A percentile compares a stretch with the other conserved stretches of the same genome.
Evolutionary conservation across 257 asterid species (phyloP).

Genomic region (Plantago ovata): DNA sequence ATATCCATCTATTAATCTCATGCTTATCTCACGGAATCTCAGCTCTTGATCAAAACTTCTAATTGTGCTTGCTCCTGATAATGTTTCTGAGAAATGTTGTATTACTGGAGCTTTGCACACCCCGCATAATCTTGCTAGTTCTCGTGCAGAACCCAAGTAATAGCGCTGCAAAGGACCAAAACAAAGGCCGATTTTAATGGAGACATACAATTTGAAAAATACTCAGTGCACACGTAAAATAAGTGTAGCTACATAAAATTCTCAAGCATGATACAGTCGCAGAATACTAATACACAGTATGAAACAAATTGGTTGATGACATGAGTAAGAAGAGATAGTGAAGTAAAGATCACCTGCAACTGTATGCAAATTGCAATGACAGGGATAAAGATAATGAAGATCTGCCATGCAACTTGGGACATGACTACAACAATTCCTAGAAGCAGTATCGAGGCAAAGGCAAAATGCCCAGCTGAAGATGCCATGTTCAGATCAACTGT

Average conservation of each 20-base stretch:
- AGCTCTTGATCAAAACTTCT: slow-evolving; percentile 73
- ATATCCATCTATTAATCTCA: slow-evolving; percentile 76
- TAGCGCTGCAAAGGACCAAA: slow-evolving; percentile 57
- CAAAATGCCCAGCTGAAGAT: slow-evolving; percentile 44
- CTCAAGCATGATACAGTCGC: too few relatives aligned
- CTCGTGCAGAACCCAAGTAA: slow-evolving; percentile 85
- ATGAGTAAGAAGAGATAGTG: too few relatives aligned
- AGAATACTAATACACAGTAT: too few relatives aligned
- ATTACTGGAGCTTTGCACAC: slow-evolving; percentile 86
- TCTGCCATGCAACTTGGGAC: slow-evolving; percentile 87
- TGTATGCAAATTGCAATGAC: slow-evolving; percentile 55
- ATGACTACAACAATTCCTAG: slow-evolving; percentile 69
- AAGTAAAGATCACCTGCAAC: slow-evolving; percentile 50
- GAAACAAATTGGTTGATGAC: too few relatives aligned
- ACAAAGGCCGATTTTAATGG: slow-evolving; percentile 5
- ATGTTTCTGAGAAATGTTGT: slow-evolving; percentile 88
- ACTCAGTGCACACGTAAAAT: not conserved
- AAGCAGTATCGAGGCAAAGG: slow-evolving; percentile 63
- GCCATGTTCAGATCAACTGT: slow-evolving; percentile 66
- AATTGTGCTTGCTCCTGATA: slow-evolving; percentile 82
- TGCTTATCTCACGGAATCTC: slow-evolving; percentile 59
- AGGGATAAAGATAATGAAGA: slow-evolving; percentile 69
- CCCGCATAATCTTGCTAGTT: slow-evolving; percentile 74
- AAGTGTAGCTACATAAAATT: too few relatives aligned
- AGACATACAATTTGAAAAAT: not conserved